phyloP scores from a whole-genome alignment of 192 early-diverging fungal species.

The Podila epicladia region DNA sequence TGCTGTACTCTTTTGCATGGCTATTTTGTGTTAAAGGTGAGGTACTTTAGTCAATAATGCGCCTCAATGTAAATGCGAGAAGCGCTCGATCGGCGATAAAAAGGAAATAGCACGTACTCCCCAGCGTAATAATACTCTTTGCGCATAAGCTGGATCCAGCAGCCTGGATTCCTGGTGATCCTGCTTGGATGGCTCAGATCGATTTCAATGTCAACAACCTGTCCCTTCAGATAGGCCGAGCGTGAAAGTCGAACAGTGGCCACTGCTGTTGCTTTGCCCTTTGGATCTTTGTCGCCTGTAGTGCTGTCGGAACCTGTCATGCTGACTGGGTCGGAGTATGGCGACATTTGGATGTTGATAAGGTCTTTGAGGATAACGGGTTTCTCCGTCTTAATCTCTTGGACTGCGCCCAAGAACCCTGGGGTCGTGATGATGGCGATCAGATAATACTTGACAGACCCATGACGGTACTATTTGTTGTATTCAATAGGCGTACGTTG shows the following conservation, averaged over 20 bases:
- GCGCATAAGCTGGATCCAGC: conserved; percentile 39
- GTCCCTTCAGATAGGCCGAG: conserved; percentile 22
- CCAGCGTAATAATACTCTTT: conserved; percentile 28
- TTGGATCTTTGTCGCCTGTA: background rate
- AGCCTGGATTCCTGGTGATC: conserved; percentile 25
- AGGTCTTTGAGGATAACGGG: conserved; percentile 21
- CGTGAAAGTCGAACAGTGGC: conserved; percentile 13
- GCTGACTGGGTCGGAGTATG: conserved; percentile 18
- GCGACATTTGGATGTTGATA: conserved; percentile 1
- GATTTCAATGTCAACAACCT: conserved; percentile 6
- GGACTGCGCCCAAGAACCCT: conserved; percentile 27
- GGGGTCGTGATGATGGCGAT: conserved; percentile 2
- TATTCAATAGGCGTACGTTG: background rate
- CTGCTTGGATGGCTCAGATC: conserved; percentile 10
- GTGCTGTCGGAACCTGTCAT: conserved; percentile 12
- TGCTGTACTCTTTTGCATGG: conserved; percentile 26
- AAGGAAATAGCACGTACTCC: conserved; percentile 15
- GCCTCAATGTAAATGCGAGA: background rate
- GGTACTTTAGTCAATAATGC: background rate
- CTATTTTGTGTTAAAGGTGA: background rate
- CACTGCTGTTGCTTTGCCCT: conserved; percentile 7
- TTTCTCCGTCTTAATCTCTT: conserved; percentile 18
- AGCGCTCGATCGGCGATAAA: background rate
- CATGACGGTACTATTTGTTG: conserved; percentile 34
- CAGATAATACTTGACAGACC: conserved; percentile 29